Evolutionary conservation across 164 flowering plant genomes (phyloP).

Genomic region (Vitis labrusca): DNA sequence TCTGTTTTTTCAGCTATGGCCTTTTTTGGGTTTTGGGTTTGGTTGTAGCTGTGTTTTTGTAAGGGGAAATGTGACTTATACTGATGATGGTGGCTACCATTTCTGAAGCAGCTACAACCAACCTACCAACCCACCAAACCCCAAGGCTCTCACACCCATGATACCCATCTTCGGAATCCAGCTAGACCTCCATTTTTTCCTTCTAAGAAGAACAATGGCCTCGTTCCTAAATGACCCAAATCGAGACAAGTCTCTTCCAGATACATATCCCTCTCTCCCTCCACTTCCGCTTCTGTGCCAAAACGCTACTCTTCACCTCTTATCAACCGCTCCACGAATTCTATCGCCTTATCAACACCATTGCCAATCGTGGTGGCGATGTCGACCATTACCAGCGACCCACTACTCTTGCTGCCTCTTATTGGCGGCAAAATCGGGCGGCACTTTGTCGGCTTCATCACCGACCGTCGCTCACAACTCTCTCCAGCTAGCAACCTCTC

Average conservation of each 20-base stretch:
- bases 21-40: neutral
- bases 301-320: conserved; percentile 68
- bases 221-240: conserved; percentile 37
- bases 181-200: conserved; percentile 49
- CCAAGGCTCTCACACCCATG: conserved; percentile 12
- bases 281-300: conserved; percentile 36
- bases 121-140: conserved; percentile 14
- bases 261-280: conserved; percentile 68
- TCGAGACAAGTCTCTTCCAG: conserved; percentile 68
- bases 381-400: too few relatives aligned
- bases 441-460: too few relatives aligned
- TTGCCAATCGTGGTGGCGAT: neutral
- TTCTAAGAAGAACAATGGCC: conserved; percentile 51
- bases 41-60: neutral
- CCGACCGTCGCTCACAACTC: too few relatives aligned
- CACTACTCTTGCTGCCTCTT: too few relatives aligned
- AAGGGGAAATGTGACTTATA: conserved; percentile 24
- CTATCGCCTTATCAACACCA: conserved; percentile 19
- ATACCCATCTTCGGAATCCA: conserved; percentile 1
- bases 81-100: conserved; percentile 77
- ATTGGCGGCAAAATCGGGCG: too few relatives aligned
- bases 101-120: conserved; percentile 25
- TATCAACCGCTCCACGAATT: conserved; percentile 34
- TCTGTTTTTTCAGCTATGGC: neutral
- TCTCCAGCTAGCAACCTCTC: too few relatives aligned